phyloP scores from a whole-genome alignment of 257 asterid genomes.

The Orobanche coerulescens region DNA sequence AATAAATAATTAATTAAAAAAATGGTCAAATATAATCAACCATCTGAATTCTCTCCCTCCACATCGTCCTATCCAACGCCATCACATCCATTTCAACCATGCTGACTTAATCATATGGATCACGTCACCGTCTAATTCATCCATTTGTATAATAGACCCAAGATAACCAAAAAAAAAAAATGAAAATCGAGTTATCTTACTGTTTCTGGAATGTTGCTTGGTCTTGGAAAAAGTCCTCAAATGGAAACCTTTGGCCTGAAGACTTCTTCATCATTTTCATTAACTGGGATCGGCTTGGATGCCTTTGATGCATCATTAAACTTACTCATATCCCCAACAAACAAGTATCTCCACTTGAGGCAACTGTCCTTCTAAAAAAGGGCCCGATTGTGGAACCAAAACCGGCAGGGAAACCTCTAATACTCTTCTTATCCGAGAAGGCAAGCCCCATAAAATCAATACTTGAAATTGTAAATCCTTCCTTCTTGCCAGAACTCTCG shows the following conservation, averaged over 20 bases:
- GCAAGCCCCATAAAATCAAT: conserved; percentile 82
- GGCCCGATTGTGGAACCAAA: conserved; percentile 51
- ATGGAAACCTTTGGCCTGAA: conserved; percentile 95
- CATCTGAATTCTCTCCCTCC: no score
- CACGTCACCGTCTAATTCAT: no score
- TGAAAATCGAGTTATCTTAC: conserved; percentile 33
- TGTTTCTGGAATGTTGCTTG: conserved; percentile 67
- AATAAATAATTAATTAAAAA: no score
- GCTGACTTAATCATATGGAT: no score
- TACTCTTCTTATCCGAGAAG: conserved; percentile 69
- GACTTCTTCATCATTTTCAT: conserved; percentile 38
- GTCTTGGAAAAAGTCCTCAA: conserved; percentile 97
- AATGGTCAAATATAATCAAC: no score
- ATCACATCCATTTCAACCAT: no score
- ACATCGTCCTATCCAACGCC: no score
- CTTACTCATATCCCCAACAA: conserved; percentile 61
- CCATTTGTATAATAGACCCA: no score
- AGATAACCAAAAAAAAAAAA: no score
- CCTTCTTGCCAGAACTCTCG: conserved; percentile 32
- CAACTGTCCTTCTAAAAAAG: conserved; percentile 49
- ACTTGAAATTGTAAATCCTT: conserved; percentile 41
- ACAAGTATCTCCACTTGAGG: conserved; percentile 81
- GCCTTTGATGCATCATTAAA: conserved; percentile 37
- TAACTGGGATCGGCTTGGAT: conserved; percentile 18
- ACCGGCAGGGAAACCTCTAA: conserved; percentile 73